Conservation (phyloP, 1,284 basidiomycete genomes). For the Rhodotorula sp. region DNA sequence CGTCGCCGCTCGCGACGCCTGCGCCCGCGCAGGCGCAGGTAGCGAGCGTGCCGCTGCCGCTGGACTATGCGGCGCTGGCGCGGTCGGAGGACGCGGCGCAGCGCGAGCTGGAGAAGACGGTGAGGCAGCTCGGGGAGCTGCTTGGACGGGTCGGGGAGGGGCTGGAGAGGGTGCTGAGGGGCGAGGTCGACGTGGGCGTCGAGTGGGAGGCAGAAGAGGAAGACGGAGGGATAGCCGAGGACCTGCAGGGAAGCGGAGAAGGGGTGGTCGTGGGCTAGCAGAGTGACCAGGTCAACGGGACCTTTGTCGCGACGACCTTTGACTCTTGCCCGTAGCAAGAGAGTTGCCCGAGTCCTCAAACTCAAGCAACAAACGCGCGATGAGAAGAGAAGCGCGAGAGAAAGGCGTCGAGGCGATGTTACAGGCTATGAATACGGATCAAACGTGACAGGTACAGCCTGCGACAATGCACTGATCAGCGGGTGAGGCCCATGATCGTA, state of each 20-base stretch:
- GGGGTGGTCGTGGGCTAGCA: neutral
- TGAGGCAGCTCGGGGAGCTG: conserved; percentile 66
- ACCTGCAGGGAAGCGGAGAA: neutral
- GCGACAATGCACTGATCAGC: neutral
- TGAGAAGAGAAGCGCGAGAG: no score
- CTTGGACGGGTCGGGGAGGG: conserved; percentile 67
- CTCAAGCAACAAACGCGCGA: no score
- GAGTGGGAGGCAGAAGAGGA: neutral
- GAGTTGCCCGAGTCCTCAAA: no score
- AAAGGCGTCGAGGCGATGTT: neutral
- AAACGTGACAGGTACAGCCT: neutral
- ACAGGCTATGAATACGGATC: neutral
- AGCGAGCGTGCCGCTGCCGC: neutral
- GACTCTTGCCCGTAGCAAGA: no score
- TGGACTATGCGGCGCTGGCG: conserved; percentile 22
- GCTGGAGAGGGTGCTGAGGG: conserved; percentile 18
- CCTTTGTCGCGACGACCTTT: no score
- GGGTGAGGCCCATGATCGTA: no score
- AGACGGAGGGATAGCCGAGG: neutral
- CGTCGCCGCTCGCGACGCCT: neutral
- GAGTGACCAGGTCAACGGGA: no score
- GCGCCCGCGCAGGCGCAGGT: no score
- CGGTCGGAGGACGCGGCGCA: conserved; percentile 51
- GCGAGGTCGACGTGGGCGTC: neutral
- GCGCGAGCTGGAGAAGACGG: conserved; percentile 66